Percentiles rank a stretch among this genome's conserved stretches.
These are phyloP conservation scores for Prunus campanulata DNA, from an alignment of 306 rosid genomes.

Conservation along the genomic window DNA sequence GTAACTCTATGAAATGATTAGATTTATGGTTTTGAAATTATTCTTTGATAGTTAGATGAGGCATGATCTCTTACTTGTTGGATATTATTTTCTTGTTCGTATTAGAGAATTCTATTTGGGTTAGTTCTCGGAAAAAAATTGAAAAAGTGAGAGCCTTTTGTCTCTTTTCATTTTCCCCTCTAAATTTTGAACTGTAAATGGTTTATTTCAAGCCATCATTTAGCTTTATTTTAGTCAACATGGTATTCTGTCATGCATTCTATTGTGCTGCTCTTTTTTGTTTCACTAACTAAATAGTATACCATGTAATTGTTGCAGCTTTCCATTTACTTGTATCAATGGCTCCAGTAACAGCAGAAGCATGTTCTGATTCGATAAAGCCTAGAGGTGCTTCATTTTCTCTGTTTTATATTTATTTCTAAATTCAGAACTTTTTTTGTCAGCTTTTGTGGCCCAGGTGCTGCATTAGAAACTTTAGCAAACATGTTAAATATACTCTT, in stretches of 20 bases:
- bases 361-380: slow-evolving; percentile 62
- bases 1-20: background rate
- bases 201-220: background rate
- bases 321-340: slow-evolving; percentile 35
- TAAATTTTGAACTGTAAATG: background rate
- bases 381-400: slow-evolving; percentile 65
- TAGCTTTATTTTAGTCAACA: background rate
- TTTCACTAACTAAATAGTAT: background rate
- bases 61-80: background rate
- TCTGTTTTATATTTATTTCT: background rate
- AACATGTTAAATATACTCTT: background rate
- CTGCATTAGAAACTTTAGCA: background rate
- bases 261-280: background rate
- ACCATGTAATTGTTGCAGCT: slow-evolving; percentile 31
- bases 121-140: background rate
- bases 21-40: background rate
- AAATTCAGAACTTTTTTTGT: background rate
- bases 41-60: background rate
- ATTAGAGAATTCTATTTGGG: background rate
- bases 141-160: background rate
- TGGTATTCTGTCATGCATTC: background rate
- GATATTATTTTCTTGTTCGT: no score
- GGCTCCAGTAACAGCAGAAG: slow-evolving; percentile 55
- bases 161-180: background rate
- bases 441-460: background rate